Percentiles rank a stretch among this genome's conserved stretches.
phyloP scores from a whole-genome alignment of 2,329 filamentous ascomycete species.

The Beauveria caledonica region DNA sequence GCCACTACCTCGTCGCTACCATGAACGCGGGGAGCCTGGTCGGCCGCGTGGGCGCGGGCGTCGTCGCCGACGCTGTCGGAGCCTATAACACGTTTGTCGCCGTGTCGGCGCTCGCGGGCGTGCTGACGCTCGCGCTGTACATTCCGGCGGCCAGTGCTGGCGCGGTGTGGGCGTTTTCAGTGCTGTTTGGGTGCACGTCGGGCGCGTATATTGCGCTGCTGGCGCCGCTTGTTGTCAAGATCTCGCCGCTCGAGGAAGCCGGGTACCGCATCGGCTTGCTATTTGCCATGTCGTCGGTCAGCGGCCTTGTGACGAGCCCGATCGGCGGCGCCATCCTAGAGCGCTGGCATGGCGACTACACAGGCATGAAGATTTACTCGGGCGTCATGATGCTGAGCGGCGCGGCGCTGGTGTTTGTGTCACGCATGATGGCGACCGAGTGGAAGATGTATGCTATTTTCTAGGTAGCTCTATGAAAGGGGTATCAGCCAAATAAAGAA shows the following conservation, averaged over 20 bases:
- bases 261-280: constrained; percentile 36
- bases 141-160: constrained; percentile 24
- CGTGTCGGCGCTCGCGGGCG: constrained; percentile 33
- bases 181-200: constrained; percentile 34
- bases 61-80: constrained; percentile 28
- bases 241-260: constrained; percentile 43
- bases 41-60: constrained; percentile 26
- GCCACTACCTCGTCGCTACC: constrained; percentile 29
- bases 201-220: constrained; percentile 33
- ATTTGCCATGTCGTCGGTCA: constrained; percentile 44
- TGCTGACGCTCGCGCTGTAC: constrained; percentile 35
- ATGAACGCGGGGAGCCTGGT: constrained; percentile 32
- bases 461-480: constrained; percentile 10
- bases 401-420: constrained; percentile 15
- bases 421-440: constrained; percentile 16
- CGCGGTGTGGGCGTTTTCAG: constrained; percentile 30
- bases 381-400: constrained; percentile 20
- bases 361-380: constrained; percentile 22
- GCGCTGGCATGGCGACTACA: constrained; percentile 15
- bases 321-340: constrained; percentile 37
- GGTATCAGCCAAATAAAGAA: constrained; percentile 12
- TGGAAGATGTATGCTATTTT: constrained; percentile 17
- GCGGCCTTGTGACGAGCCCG: constrained; percentile 43
- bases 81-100: constrained; percentile 36
- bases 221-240: constrained; percentile 36